Base-by-base conservation (phyloP, 2,329 filamentous ascomycete genomes). In the Metarhizium anisopliae region DNA sequence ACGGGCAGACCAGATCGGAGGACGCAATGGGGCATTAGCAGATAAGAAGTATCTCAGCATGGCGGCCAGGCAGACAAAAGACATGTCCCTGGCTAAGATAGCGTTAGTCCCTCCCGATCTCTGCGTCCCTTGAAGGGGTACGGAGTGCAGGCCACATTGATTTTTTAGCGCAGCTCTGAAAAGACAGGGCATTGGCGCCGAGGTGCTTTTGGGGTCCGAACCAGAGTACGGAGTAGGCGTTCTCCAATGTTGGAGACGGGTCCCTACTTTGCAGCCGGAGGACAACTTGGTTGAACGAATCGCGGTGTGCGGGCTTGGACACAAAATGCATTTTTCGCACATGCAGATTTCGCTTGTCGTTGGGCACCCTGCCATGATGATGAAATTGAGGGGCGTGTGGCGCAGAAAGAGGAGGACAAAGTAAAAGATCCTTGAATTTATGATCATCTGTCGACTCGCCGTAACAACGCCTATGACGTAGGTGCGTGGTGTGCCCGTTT, bases 51-150 rank as follows among this genome's bases (percentile, higher is more conserved):
- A 52, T 25, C 50, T 51, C 14, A 6, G 5, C 10, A 30, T 14
- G 35, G 3, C 13, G 16, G 8, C 16, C 2, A 16, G 16, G 38
- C 10, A 10, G 6, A 4, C n/a, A 5, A 16, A 50, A 43, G 43
- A 56, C 54, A 49, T 43, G 35, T 0, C 3, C 13, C n/a, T 20
- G 35, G 38, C 52, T 43, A 20, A 25, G 35, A 42, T 11, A n/a
- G 4, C 29, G 50, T 43, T 53, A 45, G 50, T 18, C 18, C 16
- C 4, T 8, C 43, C 38, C 54, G 54, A 56, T 56, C 54, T 43
- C 30, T 6, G 50, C 30, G 50, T 32, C 18, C 20, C 54, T 47
- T 35, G 38, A 50, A 20, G 29, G 16, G 40, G 42, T 25, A 25
- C 25, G 25, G 25, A 25, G 25, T 25, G 25, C 25, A 25, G 47